Evolutionary conservation across 805 yeast species (phyloP).

Genomic region (Cyberlindnera veronae): DNA sequence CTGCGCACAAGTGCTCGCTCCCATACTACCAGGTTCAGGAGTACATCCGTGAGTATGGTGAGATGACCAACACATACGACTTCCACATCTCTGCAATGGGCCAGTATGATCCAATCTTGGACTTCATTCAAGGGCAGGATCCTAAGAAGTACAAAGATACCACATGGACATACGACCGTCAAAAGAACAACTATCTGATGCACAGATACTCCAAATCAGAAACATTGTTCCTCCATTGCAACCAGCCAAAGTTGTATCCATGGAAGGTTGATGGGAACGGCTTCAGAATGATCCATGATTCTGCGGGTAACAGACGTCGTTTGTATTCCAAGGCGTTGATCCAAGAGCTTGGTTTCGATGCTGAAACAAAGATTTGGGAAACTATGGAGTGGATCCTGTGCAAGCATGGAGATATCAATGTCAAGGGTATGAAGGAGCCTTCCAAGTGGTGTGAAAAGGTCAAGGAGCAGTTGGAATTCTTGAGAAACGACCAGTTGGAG

Average conservation of each 20-base stretch:
- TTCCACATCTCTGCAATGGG: slow-evolving; percentile 56
- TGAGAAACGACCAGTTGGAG: slow-evolving; percentile 21
- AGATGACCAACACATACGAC: slow-evolving; percentile 25
- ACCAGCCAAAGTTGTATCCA: slow-evolving; percentile 29
- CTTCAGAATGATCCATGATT: slow-evolving; percentile 20
- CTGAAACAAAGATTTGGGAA: slow-evolving; percentile 29
- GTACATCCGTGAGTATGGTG: slow-evolving; percentile 50
- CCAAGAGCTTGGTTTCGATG: slow-evolving; percentile 28
- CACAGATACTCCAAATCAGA: slow-evolving; percentile 23
- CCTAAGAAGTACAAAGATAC: slow-evolving; percentile 16
- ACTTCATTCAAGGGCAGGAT: slow-evolving; percentile 26
- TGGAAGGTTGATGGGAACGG: slow-evolving; percentile 29
- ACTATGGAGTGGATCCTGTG: slow-evolving; percentile 29
- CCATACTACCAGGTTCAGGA: slow-evolving; percentile 54
- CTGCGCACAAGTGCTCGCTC: slow-evolving; percentile 49
- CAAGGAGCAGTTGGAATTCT: slow-evolving; percentile 34
- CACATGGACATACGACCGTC: slow-evolving; percentile 14
- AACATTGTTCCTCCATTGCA: slow-evolving; percentile 28
- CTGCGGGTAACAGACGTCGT: slow-evolving; percentile 22
- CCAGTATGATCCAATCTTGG: slow-evolving; percentile 48
- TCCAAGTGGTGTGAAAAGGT: slow-evolving; percentile 38
- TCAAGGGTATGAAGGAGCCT: slow-evolving; percentile 37
- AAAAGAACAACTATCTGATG: slow-evolving; percentile 20
- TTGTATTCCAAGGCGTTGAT: slow-evolving; percentile 19
- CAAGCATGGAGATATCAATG: slow-evolving; percentile 32